phyloP scores from a whole-genome alignment of 2,329 filamentous ascomycete genomes.

The Colletotrichum sansevieriae region DNA sequence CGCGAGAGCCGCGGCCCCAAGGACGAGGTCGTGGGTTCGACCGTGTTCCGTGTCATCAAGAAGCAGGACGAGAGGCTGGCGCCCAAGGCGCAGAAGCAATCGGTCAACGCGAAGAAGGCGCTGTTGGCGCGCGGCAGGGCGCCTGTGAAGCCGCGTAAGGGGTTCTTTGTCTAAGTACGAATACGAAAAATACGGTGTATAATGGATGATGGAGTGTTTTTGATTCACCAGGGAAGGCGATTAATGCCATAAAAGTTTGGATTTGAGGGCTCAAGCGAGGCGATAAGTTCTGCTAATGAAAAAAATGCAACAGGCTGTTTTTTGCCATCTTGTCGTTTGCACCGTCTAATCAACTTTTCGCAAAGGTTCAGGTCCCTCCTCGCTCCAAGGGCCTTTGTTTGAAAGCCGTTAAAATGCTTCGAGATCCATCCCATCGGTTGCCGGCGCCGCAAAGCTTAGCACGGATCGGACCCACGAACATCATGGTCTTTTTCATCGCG shows the following conservation, averaged over 20 bases:
- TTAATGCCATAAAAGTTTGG: slow-evolving; percentile 30
- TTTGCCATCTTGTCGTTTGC: background rate
- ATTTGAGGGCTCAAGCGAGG: slow-evolving; percentile 22
- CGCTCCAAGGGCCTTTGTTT: too few relatives aligned
- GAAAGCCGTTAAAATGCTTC: background rate
- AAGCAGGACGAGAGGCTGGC: slow-evolving; percentile 61
- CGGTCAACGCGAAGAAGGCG: slow-evolving; percentile 57
- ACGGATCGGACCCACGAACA: background rate
- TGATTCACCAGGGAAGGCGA: slow-evolving; percentile 6
- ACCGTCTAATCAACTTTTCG: background rate
- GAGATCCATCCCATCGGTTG: background rate
- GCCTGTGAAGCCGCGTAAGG: slow-evolving; percentile 52
- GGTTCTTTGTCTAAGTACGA: slow-evolving; percentile 57
- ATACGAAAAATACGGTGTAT: background rate
- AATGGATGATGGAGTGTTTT: slow-evolving; percentile 6
- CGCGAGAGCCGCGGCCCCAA: slow-evolving; percentile 51
- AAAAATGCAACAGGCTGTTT: background rate
- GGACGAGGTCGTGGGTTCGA: slow-evolving; percentile 65
- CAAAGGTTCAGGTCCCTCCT: too few relatives aligned
- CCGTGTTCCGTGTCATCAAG: slow-evolving; percentile 64
- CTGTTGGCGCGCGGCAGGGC: slow-evolving; percentile 61
- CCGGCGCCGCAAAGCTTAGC: slow-evolving; percentile 30
- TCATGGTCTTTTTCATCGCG: slow-evolving; percentile 2
- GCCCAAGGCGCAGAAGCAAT: slow-evolving; percentile 60
- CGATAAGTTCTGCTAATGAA: slow-evolving; percentile 1